Conservation (phyloP, 768 basidiomycete species). For the Lentinula detonsa region DNA sequence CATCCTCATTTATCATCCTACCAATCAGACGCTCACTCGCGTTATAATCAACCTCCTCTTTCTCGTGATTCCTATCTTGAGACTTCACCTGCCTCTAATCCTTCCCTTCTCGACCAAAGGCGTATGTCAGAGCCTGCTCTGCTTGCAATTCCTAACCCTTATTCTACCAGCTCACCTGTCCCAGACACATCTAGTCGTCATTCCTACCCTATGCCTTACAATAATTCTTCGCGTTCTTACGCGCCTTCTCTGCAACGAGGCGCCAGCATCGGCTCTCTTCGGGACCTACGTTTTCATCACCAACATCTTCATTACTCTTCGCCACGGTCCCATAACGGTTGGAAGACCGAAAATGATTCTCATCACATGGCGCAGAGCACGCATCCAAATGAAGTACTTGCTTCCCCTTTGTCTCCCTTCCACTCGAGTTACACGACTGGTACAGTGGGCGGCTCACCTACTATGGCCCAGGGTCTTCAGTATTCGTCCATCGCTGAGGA, state of each 20-base stretch:
- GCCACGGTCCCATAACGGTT: conserved; percentile 4
- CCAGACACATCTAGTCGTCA: conserved; percentile 6
- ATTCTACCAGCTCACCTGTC: conserved; percentile 20
- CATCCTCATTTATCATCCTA: conserved; percentile 33
- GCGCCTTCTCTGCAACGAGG: conserved; percentile 40
- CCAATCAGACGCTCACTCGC: conserved; percentile 31
- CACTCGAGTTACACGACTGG: conserved; percentile 47
- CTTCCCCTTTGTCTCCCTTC: conserved; percentile 45
- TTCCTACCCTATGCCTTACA: conserved; percentile 10
- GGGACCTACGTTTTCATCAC: conserved; percentile 35
- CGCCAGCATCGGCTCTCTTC: conserved; percentile 36
- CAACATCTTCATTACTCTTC: conserved; percentile 13
- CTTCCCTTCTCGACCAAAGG: conserved; percentile 44
- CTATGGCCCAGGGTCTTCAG: conserved; percentile 26
- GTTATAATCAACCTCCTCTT: conserved; percentile 28
- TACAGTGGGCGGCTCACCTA: conserved; percentile 21
- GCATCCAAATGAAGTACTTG: background rate
- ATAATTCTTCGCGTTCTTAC: conserved; percentile 27
- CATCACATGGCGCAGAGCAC: conserved; percentile 3
- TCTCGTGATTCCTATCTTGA: conserved; percentile 26
- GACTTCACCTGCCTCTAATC: conserved; percentile 22
- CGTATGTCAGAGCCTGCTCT: conserved; percentile 66
- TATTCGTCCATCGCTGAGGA: conserved; percentile 43
- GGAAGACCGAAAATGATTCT: conserved; percentile 3
- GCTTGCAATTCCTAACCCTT: conserved; percentile 35